Evolutionary conservation across 345 rosid species (phyloP).

Genomic region (Lumnitzera racemosa): DNA sequence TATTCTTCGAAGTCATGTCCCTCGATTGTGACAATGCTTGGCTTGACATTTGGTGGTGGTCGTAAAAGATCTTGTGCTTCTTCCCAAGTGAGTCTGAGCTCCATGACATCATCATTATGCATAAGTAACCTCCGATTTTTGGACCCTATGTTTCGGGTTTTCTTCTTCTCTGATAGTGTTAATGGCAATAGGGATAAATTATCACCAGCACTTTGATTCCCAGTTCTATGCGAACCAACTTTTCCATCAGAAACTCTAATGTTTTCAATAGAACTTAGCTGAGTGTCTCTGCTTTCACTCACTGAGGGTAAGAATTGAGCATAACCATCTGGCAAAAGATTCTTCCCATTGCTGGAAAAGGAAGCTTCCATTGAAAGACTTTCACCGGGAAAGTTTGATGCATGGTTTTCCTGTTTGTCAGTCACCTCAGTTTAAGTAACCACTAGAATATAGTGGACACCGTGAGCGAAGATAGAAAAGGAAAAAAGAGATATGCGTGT

Average conservation of each 20-base stretch:
- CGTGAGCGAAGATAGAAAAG: neutral
- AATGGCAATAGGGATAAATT: constrained; percentile 24
- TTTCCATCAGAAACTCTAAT: constrained; percentile 35
- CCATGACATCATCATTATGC: constrained; percentile 64
- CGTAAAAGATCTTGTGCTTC: constrained; percentile 90
- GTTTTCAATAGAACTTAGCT: constrained; percentile 26
- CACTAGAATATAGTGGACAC: too few relatives aligned
- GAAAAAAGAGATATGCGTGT: constrained; percentile 3
- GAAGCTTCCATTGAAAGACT: constrained; percentile 41
- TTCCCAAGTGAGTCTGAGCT: constrained; percentile 78
- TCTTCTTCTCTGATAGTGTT: constrained; percentile 48
- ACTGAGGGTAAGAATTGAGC: constrained; percentile 29
- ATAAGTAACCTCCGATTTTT: constrained; percentile 66
- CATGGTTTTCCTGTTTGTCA: constrained; percentile 36
- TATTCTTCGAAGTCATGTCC: constrained; percentile 87
- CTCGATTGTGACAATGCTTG: constrained; percentile 53
- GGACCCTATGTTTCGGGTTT: constrained; percentile 63
- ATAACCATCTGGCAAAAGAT: constrained; percentile 27
- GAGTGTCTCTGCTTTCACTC: constrained; percentile 30
- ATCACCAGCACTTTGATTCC: constrained; percentile 25
- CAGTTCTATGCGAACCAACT: constrained; percentile 36
- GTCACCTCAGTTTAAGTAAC: constrained; percentile 5
- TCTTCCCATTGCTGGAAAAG: constrained; percentile 41
- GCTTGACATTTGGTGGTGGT: constrained; percentile 56
- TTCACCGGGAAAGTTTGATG: constrained; percentile 29